Conservation (phyloP, 192 early-diverging fungal species). For the Backusella liffmaniae region DNA sequence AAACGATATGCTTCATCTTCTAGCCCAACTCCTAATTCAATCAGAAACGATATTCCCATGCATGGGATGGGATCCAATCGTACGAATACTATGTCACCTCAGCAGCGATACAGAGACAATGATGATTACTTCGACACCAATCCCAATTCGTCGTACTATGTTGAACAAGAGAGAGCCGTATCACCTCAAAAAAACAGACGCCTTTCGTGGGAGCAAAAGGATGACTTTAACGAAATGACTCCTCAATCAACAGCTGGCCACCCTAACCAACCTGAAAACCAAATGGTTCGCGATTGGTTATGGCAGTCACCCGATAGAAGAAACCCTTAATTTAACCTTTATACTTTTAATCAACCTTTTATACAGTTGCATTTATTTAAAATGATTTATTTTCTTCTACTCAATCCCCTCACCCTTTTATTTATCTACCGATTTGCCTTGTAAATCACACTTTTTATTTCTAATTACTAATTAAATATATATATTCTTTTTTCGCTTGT, state of each 20-base stretch:
- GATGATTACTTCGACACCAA: conserved; percentile 5
- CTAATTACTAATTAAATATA: conserved; percentile 10
- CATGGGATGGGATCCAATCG: neutral
- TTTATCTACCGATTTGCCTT: neutral
- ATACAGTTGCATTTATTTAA: neutral
- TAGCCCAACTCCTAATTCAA: neutral
- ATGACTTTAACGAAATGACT: neutral
- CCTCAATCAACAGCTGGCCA: neutral
- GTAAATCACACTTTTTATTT: neutral
- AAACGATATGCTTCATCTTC: neutral
- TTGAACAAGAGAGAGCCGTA: neutral
- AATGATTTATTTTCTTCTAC: neutral
- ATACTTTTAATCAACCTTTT: neutral
- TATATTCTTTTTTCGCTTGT: neutral
- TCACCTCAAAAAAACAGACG: conserved; percentile 4
- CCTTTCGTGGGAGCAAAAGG: conserved; percentile 13
- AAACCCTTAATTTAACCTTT: neutral
- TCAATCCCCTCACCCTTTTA: neutral
- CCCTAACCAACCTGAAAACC: neutral
- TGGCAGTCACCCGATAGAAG: conserved; percentile 21
- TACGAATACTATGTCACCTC: conserved; percentile 7
- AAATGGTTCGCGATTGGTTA: conserved; percentile 16
- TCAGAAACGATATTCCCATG: neutral
- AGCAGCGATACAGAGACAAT: neutral
- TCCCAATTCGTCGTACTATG: conserved; percentile 9